Conservation (phyloP, 441 rosid genomes). For the Mallotus japonicus region DNA sequence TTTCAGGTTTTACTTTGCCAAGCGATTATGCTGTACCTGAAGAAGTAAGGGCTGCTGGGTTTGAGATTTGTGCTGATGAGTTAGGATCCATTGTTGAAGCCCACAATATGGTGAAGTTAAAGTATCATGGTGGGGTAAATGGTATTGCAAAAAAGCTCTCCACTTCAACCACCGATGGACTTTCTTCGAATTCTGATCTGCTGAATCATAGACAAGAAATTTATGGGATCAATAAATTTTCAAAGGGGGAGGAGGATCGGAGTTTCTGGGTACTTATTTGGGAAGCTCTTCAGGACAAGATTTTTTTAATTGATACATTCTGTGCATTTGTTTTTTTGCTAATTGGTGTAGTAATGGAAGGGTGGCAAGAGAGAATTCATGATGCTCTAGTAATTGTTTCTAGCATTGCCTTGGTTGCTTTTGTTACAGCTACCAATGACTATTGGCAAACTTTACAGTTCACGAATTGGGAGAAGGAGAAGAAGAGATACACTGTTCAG, state of each 20-base stretch:
- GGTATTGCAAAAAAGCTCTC: constrained; percentile 69
- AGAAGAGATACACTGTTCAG: constrained; percentile 37
- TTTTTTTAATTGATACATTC: constrained; percentile 38
- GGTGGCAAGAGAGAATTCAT: constrained; percentile 43
- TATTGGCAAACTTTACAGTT: constrained; percentile 43
- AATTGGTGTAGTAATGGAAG: constrained; percentile 48
- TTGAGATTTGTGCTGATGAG: constrained; percentile 75
- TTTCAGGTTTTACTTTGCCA: constrained; percentile 52
- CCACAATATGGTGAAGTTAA: constrained; percentile 69
- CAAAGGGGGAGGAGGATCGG: constrained; percentile 46
- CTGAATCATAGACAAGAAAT: constrained; percentile 56
- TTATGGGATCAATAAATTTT: constrained; percentile 73
- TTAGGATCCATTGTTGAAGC: constrained; percentile 78
- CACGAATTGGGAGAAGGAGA: constrained; percentile 36
- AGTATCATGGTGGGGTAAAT: constrained; percentile 65
- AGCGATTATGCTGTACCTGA: constrained; percentile 70
- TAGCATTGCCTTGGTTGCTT: constrained; percentile 41
- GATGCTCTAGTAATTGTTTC: constrained; percentile 55
- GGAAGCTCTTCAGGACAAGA: constrained; percentile 53
- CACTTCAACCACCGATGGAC: constrained; percentile 55
- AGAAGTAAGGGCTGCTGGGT: constrained; percentile 78
- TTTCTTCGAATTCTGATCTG: constrained; percentile 32
- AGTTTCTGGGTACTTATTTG: constrained; percentile 61
- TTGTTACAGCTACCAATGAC: constrained; percentile 43
- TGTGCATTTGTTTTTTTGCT: constrained; percentile 47